Conservation (phyloP, 345 rosid genomes). For the Odontarrhena argentea region DNA sequence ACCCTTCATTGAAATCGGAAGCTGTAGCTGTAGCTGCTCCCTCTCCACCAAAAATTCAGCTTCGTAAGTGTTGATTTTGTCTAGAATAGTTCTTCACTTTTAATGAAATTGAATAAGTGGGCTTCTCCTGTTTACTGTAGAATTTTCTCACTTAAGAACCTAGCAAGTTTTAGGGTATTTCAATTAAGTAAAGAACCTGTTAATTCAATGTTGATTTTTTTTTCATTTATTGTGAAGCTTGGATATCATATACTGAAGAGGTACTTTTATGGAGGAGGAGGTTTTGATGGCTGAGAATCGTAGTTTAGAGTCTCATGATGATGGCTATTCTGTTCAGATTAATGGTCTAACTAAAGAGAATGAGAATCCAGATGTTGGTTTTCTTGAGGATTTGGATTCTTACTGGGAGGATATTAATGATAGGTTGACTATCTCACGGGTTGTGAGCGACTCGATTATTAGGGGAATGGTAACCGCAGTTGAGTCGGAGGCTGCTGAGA, state of each 20-base stretch:
- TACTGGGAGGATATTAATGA: conserved; percentile 62
- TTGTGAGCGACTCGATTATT: conserved; percentile 74
- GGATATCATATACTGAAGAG: background rate
- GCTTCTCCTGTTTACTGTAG: conserved; percentile 1
- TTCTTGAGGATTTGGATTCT: conserved; percentile 64
- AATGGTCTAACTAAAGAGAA: conserved; percentile 43
- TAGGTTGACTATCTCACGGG: conserved; percentile 64
- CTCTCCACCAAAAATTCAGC: background rate
- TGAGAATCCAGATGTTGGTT: conserved; percentile 48
- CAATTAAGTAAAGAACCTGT: conserved; percentile 1
- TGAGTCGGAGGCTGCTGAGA: conserved; percentile 67
- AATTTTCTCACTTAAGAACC: conserved; percentile 27
- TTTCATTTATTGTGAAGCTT: background rate
- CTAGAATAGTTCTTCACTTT: background rate
- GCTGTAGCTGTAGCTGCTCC: background rate
- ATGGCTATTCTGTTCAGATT: conserved; percentile 15
- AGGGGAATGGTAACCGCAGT: conserved; percentile 73
- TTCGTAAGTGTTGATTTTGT: conserved; percentile 3
- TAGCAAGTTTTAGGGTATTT: background rate
- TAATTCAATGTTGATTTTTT: background rate
- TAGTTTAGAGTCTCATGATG: conserved; percentile 25
- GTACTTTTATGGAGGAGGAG: conserved; percentile 38
- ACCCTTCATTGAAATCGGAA: conserved; percentile 15
- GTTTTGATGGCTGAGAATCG: conserved; percentile 38
- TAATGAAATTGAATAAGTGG: conserved; percentile 5